Evolutionary conservation across 495 filamentous ascomycete species (phyloP), one percentile per base, ranked within the genome.

Genomic region (Sphaerosporella brunnea): DNA sequence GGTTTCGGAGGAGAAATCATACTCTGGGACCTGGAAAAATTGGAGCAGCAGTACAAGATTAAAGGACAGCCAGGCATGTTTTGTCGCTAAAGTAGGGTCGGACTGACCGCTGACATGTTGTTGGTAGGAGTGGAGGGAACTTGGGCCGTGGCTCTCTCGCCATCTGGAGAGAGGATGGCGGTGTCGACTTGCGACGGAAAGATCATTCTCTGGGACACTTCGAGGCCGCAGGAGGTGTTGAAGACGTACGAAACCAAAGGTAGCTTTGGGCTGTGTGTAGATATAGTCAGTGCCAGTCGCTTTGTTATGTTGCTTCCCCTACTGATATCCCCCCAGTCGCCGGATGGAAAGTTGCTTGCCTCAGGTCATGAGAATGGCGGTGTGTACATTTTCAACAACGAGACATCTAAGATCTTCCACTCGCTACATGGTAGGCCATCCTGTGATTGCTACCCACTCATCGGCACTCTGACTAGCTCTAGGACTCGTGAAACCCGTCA

Each of bases 321-420:
- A 16, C 20, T 35, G 24, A 26, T 44, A 15, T 32, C 18, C 28
- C 39, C 60, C 10, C 48, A 80, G 77, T 80, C 76, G 42, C 49
- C 70, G 23, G 80, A 97, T 63, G 88, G 86, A 44, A 74, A 72
- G 48, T 77, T 88, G 55, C 85, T 87, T 39, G 90, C 88, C 7
- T 87, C 79, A 48, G 90, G 90, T 0, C 92, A 97, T 63, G 77
- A 93, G 62, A 93, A 82, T 61, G 90, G 90, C 20, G 78, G 75
- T n/a, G 73, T 97, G 43, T 94, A 94, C 58, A 78, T 97, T 30
- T 96, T 95, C 68, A 84, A 79, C 63, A 94, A 93, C 56, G 78
- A 84, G 56, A 84, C 82, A 0, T 83, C 81, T 13, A 77, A 82
- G 43, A 73, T 96, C 62, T 69, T 80, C 2, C 90, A 93, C 63